Base-by-base conservation (phyloP, 2,329 filamentous ascomycete genomes). In the Stagonosporopsis cucurbitacearum region DNA sequence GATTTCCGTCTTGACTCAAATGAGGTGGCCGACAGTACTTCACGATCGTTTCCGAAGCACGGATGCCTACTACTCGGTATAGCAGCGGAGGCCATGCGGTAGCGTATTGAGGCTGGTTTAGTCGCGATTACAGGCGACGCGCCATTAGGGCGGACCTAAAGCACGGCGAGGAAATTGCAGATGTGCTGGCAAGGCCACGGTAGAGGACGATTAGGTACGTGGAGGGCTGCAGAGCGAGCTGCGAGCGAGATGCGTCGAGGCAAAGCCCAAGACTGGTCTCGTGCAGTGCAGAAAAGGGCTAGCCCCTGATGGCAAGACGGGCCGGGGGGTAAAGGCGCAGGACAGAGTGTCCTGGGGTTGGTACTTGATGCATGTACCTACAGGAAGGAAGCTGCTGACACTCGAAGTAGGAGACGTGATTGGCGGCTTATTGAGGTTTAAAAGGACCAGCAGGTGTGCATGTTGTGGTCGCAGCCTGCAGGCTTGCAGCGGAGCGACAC, bases 241-340 rank as follows among this genome's bases (percentile, higher is more conserved):
- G 51, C 45, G 50, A 56, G 59, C 51, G 52, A 56, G 59, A 50
- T 50, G 51, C 45, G 57, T 63, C 52, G 52, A 55, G 55, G 63
- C 30, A 57, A 66, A 57, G 65, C 57, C 63, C 58, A 60, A 54
- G 58, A 54, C 59, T 60, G 67, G 70, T 72, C 70, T 72, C 66
- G 70, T 72, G 66, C 62, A 67, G 44, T 64, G 67, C 66, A 58
- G 55, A 66, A 66, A 58, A 47, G 48, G 68, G 66, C 66, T 70
- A 69, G 62, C 57, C 50, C 54, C 25, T 39, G 57, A 35, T 58
- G 67, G 66, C 58, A 54, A 59, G 59, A 55, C 68, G 69, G 69
- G 61, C 69, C 69, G 69, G 59, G 47, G 53, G 42, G 36, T 50
- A 55, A 45, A 53, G 51, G 45, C 60, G 57, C 30, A 51, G 23